These are phyloP conservation scores for Pseudodiploospora longispora DNA, from an alignment of 2,329 filamentous ascomycete genomes.

Conservation along the genomic window DNA sequence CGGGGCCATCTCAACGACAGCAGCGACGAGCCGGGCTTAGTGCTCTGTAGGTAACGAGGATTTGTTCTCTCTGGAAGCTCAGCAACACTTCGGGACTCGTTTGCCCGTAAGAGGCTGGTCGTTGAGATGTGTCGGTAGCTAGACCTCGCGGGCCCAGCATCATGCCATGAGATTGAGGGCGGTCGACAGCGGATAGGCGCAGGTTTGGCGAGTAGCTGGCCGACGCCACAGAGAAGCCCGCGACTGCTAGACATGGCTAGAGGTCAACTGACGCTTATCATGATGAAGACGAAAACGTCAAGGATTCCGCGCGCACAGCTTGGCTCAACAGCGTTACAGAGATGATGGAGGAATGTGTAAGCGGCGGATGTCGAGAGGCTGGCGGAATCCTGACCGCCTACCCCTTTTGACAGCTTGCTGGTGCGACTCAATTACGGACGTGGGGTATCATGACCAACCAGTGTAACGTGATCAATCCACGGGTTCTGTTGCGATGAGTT, in stretches of 20 bases:
- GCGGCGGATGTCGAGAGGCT: no score
- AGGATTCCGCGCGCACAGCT: background rate
- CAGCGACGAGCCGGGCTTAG: constrained; percentile 43
- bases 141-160: background rate
- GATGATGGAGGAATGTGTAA: no score
- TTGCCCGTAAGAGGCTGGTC: constrained; percentile 30
- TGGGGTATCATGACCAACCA: no score
- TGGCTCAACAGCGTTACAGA: background rate
- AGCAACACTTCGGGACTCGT: constrained; percentile 22
- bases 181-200: no score
- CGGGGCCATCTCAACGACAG: constrained; percentile 47
- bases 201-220: no score
- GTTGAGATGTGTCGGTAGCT: constrained; percentile 38
- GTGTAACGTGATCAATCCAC: no score
- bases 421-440: no score
- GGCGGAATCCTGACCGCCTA: no score
- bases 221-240: background rate
- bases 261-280: constrained; percentile 6
- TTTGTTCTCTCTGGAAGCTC: constrained; percentile 25
- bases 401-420: no score
- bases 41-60: constrained; percentile 28
- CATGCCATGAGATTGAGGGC: background rate
- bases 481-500: no score
- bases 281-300: background rate
- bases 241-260: constrained; percentile 6